A percentile compares a stretch with the other conserved stretches of the same genome.
These are phyloP conservation scores for Sungouiozyma intestinalis DNA, from an alignment of 805 yeast genomes.

Conservation along the genomic window DNA sequence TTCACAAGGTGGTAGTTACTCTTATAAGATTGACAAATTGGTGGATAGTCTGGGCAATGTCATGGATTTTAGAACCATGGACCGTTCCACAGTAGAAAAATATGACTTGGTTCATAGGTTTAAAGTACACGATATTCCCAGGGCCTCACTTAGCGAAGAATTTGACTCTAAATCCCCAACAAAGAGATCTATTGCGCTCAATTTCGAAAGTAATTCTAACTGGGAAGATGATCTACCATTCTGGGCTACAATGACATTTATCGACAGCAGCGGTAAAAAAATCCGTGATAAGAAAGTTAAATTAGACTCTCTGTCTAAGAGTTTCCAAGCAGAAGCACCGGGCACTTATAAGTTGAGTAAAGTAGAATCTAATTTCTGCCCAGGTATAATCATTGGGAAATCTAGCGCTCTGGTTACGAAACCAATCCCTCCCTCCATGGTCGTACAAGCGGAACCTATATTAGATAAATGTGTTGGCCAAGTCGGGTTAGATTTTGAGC, in stretches of 20 bases:
- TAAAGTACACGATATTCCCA: constrained; percentile 46
- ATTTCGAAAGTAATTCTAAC: constrained; percentile 21
- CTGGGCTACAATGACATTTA: constrained; percentile 26
- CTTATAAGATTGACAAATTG: constrained; percentile 46
- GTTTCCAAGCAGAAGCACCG: constrained; percentile 38
- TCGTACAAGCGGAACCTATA: constrained; percentile 39
- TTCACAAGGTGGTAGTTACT: constrained; percentile 40
- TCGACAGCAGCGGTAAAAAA: constrained; percentile 19
- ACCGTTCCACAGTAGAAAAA: constrained; percentile 17
- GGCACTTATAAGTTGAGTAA: constrained; percentile 55
- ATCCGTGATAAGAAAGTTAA: constrained; percentile 16
- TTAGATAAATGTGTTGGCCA: constrained; percentile 88
- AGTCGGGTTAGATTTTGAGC: constrained; percentile 68
- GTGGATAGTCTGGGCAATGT: constrained; percentile 60
- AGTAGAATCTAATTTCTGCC: constrained; percentile 53
- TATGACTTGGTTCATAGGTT: constrained; percentile 36
- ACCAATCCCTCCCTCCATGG: constrained; percentile 44
- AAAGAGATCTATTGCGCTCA: constrained; percentile 29
- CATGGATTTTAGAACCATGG: constrained; percentile 33
- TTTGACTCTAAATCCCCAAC: constrained; percentile 29
- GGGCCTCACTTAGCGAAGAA: constrained; percentile 36
- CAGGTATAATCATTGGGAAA: constrained; percentile 51
- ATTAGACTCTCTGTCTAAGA: constrained; percentile 19
- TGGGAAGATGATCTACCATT: constrained; percentile 27
- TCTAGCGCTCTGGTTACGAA: constrained; percentile 44